Base-by-base conservation (phyloP, 2,329 filamentous ascomycete genomes). In the Hypoxylon sp. region DNA sequence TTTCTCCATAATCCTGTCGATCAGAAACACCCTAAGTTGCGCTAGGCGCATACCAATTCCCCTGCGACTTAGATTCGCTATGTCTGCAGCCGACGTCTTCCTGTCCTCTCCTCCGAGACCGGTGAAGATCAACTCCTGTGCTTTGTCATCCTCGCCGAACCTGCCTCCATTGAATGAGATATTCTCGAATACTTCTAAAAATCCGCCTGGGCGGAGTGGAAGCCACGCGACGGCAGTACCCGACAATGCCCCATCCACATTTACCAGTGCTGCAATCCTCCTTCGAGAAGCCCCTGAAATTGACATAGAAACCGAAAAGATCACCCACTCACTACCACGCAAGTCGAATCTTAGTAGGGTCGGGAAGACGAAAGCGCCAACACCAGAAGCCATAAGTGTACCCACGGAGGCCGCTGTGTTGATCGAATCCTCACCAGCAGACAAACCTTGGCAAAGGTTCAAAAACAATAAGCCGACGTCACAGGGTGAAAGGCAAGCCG, bases 151-250 rank as follows among this genome's bases (percentile, higher is more conserved):
- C 0, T 88, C 86, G 3, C 86, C 86, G n/a, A 81, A 81, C n/a
- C 76, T 89, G 0, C 87, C 87, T 2, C 82, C 86, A 0, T 76
- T 89, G 0, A 79, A 80, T 38, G 82, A 88, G 2, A 75, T 89
- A 9, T 69, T 85, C 1, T 78, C 80, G 2, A 83, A 81, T 58
- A 75, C 67, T 36, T 69, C 73, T 10, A 79, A 72, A 25, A 78
- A 72, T 10, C 72, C 80, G 2, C 45, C 78, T 1, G 65, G 82
- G 9, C 75, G 74, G 43, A 81, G 75, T 43, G 82, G 80, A 5
- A 82, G 75, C 67, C 77, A 78, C 65, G 77, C 78, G 2, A 69
- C 77, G 1, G 71, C 80, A 3, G 79, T 83, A 36, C 79, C 83
- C 3, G 67, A 76, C 14, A 73, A 80, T 71, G 79, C 78, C 1